These are phyloP conservation scores for Casuarina glauca DNA, from an alignment of 306 rosid genomes.

Conservation along the genomic window DNA sequence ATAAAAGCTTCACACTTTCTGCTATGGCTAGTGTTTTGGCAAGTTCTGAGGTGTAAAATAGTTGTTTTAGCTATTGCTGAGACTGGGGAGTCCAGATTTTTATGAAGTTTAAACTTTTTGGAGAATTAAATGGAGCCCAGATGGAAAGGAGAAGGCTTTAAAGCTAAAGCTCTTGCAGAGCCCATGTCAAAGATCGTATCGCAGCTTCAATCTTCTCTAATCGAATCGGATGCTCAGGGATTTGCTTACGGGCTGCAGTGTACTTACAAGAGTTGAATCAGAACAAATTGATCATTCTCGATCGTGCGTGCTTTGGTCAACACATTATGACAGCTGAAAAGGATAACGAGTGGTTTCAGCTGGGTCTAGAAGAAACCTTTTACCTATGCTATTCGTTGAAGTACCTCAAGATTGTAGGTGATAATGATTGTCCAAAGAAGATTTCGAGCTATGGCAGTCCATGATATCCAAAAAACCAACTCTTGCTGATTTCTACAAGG, in stretches of 20 bases:
- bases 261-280: constrained; percentile 45
- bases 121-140: constrained; percentile 53
- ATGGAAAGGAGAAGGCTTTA: constrained; percentile 81
- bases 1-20: not conserved
- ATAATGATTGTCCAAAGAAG: constrained; percentile 24
- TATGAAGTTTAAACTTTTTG: not conserved
- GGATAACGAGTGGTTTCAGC: constrained; percentile 58
- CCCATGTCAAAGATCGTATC: constrained; percentile 67
- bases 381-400: constrained; percentile 57
- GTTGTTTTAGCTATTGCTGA: not conserved
- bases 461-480: constrained; percentile 48
- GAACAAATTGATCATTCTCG: constrained; percentile 53
- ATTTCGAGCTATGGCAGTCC: constrained; percentile 53
- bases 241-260: constrained; percentile 40
- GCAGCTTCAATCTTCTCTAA: constrained; percentile 57
- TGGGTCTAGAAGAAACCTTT: constrained; percentile 73
- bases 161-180: constrained; percentile 60
- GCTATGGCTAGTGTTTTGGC: not conserved
- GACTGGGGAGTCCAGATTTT: no score
- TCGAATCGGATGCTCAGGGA: constrained; percentile 48
- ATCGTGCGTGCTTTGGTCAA: constrained; percentile 65
- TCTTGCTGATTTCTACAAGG: constrained; percentile 62
- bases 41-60: not conserved
- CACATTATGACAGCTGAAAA: constrained; percentile 46
- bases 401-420: constrained; percentile 52